A percentile compares a stretch with the other conserved stretches of the same genome.
phyloP scores from a whole-genome alignment of 805 yeast species.

The Saccharomycodes ludwigii region DNA sequence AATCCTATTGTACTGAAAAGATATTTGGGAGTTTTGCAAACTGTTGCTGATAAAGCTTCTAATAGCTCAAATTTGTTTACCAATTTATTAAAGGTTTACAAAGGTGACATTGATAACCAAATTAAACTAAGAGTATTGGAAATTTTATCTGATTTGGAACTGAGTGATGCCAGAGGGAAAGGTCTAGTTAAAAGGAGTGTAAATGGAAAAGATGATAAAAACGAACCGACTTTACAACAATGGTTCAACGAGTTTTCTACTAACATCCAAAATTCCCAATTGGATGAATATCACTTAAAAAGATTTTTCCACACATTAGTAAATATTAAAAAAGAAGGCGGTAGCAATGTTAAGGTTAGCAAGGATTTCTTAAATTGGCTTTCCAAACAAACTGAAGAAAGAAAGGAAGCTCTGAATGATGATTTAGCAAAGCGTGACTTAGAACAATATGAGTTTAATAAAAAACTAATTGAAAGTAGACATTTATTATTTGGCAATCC shows the following conservation, averaged over 20 bases:
- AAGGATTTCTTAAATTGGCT: conserved; percentile 54
- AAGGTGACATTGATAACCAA: conserved; percentile 12
- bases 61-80: conserved; percentile 9
- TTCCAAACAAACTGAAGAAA: conserved; percentile 28
- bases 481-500: conserved; percentile 73
- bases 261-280: conserved; percentile 15
- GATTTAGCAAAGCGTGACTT: conserved; percentile 19
- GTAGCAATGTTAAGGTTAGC: conserved; percentile 21
- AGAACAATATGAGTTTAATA: conserved; percentile 25
- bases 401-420: conserved; percentile 15
- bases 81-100: conserved; percentile 11
- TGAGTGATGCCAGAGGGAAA: conserved; percentile 4
- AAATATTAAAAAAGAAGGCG: conserved; percentile 22
- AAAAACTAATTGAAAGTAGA: conserved; percentile 34
- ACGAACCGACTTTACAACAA: conserved; percentile 7
- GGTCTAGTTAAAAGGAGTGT: conserved; percentile 8
- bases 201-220: conserved; percentile 5
- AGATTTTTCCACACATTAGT: conserved; percentile 29
- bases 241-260: conserved; percentile 19
- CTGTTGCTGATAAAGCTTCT: conserved; percentile 11
- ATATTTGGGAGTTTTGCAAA: conserved; percentile 18
- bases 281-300: conserved; percentile 31
- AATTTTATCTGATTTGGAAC: conserved; percentile 11
- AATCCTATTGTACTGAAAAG: conserved; percentile 13
- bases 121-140: conserved; percentile 20